Evolutionary conservation across 768 basidiomycete species (phyloP).

Genomic region (Sistotremastrum niveocremeum): DNA sequence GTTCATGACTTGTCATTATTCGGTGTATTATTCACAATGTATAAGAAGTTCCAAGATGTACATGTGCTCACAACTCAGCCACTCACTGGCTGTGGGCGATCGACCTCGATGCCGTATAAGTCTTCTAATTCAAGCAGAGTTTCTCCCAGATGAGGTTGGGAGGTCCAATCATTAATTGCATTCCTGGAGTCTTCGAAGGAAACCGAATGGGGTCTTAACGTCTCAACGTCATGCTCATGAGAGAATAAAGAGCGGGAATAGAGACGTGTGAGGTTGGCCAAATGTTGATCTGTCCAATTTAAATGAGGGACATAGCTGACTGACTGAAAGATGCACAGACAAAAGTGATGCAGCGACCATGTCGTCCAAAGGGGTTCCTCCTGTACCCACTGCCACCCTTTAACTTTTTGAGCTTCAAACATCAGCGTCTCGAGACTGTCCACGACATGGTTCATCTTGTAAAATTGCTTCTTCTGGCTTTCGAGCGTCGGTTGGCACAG

Average conservation of each 20-base stretch:
- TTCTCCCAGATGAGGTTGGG: constrained; percentile 54
- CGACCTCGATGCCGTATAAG: constrained; percentile 62
- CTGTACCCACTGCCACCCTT: constrained; percentile 59
- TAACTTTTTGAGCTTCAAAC: constrained; percentile 54
- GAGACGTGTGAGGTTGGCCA: constrained; percentile 41
- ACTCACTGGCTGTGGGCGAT: constrained; percentile 19
- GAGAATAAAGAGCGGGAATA: constrained; percentile 55
- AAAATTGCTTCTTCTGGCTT: constrained; percentile 54
- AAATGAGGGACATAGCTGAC: neutral
- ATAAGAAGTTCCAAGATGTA: too few species aligned
- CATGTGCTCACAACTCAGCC: too few species aligned
- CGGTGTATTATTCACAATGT: too few species aligned
- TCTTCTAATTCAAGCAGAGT: constrained; percentile 61
- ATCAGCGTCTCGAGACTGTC: constrained; percentile 54
- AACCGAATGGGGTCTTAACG: constrained; percentile 47
- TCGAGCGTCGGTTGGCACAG: neutral
- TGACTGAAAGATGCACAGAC: constrained; percentile 23
- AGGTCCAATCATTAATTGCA: constrained; percentile 51
- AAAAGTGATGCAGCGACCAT: constrained; percentile 72
- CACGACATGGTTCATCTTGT: constrained; percentile 45
- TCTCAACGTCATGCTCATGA: constrained; percentile 41
- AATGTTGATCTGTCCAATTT: neutral
- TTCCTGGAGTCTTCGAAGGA: constrained; percentile 59
- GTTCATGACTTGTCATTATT: too few species aligned
- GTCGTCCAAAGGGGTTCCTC: constrained; percentile 70